phyloP scores from a whole-genome alignment of 1,284 basidiomycete species.

The Athelia sp. region DNA sequence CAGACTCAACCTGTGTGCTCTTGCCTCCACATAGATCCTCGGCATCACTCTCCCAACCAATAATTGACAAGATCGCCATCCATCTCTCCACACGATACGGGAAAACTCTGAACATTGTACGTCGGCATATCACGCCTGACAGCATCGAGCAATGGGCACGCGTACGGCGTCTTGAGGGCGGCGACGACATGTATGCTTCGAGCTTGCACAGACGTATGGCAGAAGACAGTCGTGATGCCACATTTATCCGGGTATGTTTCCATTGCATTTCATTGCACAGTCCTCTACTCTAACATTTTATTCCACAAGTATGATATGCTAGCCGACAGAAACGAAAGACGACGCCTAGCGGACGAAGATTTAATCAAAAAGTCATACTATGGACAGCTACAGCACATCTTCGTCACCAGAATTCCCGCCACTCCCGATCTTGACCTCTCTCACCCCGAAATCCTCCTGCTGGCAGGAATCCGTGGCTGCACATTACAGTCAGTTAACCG shows the following conservation, averaged over 20 bases:
- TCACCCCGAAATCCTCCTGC: background rate
- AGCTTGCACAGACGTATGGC: background rate
- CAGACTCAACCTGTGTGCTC: background rate
- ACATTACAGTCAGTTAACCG: background rate
- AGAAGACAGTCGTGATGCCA: background rate
- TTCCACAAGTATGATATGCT: constrained; percentile 20
- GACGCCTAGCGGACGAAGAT: constrained; percentile 1
- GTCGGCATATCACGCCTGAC: background rate
- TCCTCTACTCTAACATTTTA: background rate
- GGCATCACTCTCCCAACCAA: background rate
- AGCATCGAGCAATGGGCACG: background rate
- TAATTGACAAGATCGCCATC: background rate
- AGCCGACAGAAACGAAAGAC: constrained; percentile 18
- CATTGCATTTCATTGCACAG: background rate
- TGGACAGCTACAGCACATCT: constrained; percentile 6
- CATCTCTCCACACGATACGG: background rate
- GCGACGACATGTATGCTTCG: background rate
- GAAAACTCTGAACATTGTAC: background rate
- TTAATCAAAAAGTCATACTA: constrained; percentile 12
- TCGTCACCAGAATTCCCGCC: constrained; percentile 1
- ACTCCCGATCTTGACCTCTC: background rate
- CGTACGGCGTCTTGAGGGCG: background rate
- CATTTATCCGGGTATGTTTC: background rate
- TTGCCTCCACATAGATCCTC: background rate
- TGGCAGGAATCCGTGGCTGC: constrained; percentile 5